Percentiles rank a stretch among this genome's conserved stretches.
Evolutionary conservation across 805 yeast genomes (phyloP).

Genomic region (Candida coleopterorum): DNA sequence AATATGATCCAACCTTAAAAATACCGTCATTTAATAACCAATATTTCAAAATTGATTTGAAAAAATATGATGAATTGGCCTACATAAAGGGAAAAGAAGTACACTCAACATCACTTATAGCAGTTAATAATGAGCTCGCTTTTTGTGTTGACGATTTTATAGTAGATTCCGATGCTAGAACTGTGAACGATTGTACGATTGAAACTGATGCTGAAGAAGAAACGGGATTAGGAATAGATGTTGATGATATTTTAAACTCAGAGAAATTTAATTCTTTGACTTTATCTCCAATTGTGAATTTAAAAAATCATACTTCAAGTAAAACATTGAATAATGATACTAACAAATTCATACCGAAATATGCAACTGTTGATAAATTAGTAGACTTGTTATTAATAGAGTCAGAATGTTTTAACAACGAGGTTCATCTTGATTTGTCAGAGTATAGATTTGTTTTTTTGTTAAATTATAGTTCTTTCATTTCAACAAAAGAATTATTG

Average conservation of each 20-base stretch:
- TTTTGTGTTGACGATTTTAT: constrained; percentile 35
- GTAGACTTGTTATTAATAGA: constrained; percentile 74
- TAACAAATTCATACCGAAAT: constrained; percentile 29
- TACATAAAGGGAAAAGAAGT: neutral
- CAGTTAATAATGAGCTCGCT: constrained; percentile 26
- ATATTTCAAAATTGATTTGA: constrained; percentile 29
- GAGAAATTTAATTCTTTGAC: constrained; percentile 33
- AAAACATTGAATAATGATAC: neutral
- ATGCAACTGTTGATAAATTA: constrained; percentile 68
- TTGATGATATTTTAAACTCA: constrained; percentile 37
- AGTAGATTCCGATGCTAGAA: constrained; percentile 20
- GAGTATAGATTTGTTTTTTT: constrained; percentile 40
- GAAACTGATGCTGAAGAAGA: constrained; percentile 30
- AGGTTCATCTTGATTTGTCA: constrained; percentile 30
- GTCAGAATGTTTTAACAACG: constrained; percentile 52
- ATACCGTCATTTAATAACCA: constrained; percentile 34
- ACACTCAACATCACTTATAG: neutral
- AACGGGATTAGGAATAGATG: constrained; percentile 40
- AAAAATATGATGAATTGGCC: constrained; percentile 31
- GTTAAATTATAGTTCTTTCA: constrained; percentile 36
- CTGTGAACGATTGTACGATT: constrained; percentile 16
- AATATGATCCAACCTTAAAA: constrained; percentile 15
- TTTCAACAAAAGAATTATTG: constrained; percentile 34
- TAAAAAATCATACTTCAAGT: constrained; percentile 5
- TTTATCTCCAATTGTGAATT: constrained; percentile 7